Evolutionary conservation across 2,329 filamentous ascomycete genomes (phyloP), one percentile per base, ranked within the genome.

Genomic region (Aureobasidium sp.): DNA sequence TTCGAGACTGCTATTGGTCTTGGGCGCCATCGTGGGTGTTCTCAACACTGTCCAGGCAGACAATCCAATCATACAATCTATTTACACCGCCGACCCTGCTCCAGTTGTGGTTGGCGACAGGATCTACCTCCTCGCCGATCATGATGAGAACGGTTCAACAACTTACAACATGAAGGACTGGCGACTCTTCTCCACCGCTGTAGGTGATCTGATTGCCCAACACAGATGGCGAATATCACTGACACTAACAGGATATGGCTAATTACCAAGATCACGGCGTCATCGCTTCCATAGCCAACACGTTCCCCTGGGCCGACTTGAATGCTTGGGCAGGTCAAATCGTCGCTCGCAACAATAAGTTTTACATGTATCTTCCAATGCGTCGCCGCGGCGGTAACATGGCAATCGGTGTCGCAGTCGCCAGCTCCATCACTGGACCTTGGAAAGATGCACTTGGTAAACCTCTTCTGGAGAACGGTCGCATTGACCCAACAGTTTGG

Each of bases 111-210:
- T 61, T 20, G 55, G 38, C 7, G 64, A 66, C 33, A 54, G 45
- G 9, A 43, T 66, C 45, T 66, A 66, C 36, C 58, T 66, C 36
- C 47, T 66, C 20, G 58, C 64, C 16, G 64, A 58, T 31, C 55
- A 51, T 27, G 64, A 66, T 54, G 64, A 66, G 47, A 51, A 56
- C 23, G 64, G 45, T 25, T 58, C 64, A 23, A 66, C 53, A 9
- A 66, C 38, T 45, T 60, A 66, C 45, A 58, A 66, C 48, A 66
- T 66, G 64, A 66, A 61, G 16, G 43, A 66, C n/a, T 66, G 64
- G 64, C 48, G 58, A 48, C 55, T 66, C 1, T 66, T 56, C 33
- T 66, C 64, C 29, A 38, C 51, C 20, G 51, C 51, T 9, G 51
- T 55, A 2, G 10, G 51, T 55, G 13, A 4, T 11, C 15, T 13